Conservation (phyloP, 78 protist genomes). For the Tieghemostelium lacteum region DNA sequence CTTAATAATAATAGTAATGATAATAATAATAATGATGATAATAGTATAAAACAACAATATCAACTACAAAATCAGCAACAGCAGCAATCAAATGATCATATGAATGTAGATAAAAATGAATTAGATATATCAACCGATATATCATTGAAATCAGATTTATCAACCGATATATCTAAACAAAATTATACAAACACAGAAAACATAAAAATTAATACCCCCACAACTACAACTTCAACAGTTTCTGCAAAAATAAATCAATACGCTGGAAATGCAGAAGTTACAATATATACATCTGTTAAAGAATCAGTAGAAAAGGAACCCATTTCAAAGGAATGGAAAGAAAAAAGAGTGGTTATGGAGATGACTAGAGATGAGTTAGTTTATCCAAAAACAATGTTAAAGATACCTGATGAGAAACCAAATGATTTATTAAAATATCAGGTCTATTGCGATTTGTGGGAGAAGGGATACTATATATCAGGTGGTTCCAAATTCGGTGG, state of each 20-base stretch:
- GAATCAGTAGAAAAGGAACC: conserved; percentile 26
- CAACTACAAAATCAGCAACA: neutral
- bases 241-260: no score
- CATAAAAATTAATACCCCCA: conserved; percentile 9
- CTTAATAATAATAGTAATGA: neutral
- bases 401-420: neutral
- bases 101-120: neutral
- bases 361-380: neutral
- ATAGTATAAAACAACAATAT: neutral
- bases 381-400: neutral
- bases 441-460: conserved; percentile 76
- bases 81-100: neutral
- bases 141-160: no score
- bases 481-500: conserved; percentile 85
- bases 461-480: conserved; percentile 64
- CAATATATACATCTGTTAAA: conserved; percentile 2
- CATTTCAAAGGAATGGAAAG: conserved; percentile 14
- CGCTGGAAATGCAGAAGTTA: no score
- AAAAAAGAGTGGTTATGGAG: neutral
- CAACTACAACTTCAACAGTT: no score
- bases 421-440: neutral
- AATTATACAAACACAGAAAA: no score
- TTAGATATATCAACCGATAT: no score
- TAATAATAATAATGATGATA: neutral
- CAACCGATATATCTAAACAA: no score